Base-by-base conservation (phyloP, 1,139 yeast species). In the Nakaseomyces delphensis region DNA sequence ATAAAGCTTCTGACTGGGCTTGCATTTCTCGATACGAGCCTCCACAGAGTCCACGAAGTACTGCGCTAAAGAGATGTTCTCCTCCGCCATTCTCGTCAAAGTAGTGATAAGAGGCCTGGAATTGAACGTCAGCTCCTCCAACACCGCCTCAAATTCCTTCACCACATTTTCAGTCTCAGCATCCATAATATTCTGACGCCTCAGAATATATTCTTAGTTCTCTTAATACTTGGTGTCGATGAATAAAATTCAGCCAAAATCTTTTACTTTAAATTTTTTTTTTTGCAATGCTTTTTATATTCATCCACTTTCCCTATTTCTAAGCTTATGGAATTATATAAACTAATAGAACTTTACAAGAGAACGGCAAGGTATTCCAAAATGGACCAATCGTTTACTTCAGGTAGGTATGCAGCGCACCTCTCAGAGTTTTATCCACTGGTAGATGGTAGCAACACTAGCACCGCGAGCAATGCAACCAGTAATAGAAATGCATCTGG, bases 101-200 rank as follows among this genome's bases (percentile, higher is more conserved):
- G 78, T 82, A 41, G 83, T 82, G 51, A 91, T 91, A 43, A 89
- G 83, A 11, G 96, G 96, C 46, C 89, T 73, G 6, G 96, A 85
- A 62, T 87, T 89, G 66, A 83, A 81, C 7, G 95, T 86, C 51
- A 91, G 70, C 49, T 85, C 95, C 37, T 74, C 71, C 43, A 91
- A 49, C 23, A 59, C 52, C 35, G 55, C 51, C 11, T 52, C 48
- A 40, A 60, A 60, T 36, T 60, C 63, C 46, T 53, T 53, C 20
- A 57, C 55, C 30, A 52, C 42, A 6, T 41, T 41, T 33, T 53
- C 58, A 4, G 51, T 50, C 25, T 53, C 58, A 23, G 43, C 40
- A 38, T 55, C 60, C 60, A 56, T 53, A 15, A 4, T 31, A 9
- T 18, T 14, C 24, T 21, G 10, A 21, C 7, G 28, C n/a, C 19